Conservation (phyloP, 176 grass and related monocot species). For the Oryza punctata region DNA sequence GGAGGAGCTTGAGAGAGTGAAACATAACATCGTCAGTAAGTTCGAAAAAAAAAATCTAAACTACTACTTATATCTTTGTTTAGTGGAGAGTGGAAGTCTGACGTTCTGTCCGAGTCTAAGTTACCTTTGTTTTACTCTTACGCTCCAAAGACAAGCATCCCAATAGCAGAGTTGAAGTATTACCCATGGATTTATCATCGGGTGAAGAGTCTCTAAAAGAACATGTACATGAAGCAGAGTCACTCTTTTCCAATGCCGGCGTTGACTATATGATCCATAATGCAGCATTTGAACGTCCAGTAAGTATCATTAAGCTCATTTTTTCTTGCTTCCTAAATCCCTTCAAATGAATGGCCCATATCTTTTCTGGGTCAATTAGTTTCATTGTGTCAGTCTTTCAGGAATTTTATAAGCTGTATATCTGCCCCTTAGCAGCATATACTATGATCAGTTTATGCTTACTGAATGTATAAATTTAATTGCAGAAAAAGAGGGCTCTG, state of each 20-base stretch:
- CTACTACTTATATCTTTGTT: slow-evolving; percentile 14
- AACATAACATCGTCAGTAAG: slow-evolving; percentile 77
- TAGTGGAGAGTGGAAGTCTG: background rate
- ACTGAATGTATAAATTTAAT: slow-evolving; percentile 38
- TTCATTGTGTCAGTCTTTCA: background rate
- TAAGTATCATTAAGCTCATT: slow-evolving; percentile 40
- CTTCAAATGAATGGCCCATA: background rate
- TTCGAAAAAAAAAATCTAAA: slow-evolving; percentile 1
- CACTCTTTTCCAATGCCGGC: slow-evolving; percentile 78
- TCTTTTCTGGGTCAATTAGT: background rate
- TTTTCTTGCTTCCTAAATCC: background rate
- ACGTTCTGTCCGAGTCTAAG: background rate
- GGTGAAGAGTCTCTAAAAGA: slow-evolving; percentile 73
- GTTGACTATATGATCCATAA: slow-evolving; percentile 95
- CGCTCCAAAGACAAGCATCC: slow-evolving; percentile 64
- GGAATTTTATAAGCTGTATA: background rate
- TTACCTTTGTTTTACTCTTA: slow-evolving; percentile 15
- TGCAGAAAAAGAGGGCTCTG: slow-evolving; percentile 77
- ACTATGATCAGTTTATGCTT: background rate
- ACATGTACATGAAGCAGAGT: slow-evolving; percentile 71
- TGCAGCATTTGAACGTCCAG: slow-evolving; percentile 87
- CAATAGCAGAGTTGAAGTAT: slow-evolving; percentile 68
- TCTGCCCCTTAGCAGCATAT: background rate
- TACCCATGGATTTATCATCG: slow-evolving; percentile 93
- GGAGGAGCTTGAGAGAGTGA: slow-evolving; percentile 79